These are phyloP conservation scores for Leccinum cinnamomeum DNA, from an alignment of 1,284 basidiomycete species.

Conservation along the genomic window DNA sequence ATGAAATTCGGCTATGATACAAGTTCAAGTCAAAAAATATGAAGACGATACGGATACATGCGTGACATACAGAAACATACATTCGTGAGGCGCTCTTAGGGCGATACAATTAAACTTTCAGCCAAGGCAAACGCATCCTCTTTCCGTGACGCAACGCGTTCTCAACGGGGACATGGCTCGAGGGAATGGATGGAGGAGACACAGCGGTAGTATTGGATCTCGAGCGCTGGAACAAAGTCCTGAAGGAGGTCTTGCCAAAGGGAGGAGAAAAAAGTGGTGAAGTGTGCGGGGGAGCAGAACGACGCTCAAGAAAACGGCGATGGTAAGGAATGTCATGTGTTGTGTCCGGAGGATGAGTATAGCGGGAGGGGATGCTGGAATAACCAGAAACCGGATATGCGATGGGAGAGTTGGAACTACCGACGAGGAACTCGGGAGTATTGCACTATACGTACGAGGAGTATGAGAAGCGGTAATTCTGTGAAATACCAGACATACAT, in stretches of 20 bases:
- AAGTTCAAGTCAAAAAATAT: conserved; percentile 14
- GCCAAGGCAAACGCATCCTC: conserved; percentile 34
- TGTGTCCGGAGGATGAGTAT: neutral
- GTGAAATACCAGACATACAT: conserved; percentile 17
- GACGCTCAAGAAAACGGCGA: conserved; percentile 13
- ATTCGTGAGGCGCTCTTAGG: conserved; percentile 2
- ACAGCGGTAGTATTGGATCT: conserved; percentile 23
- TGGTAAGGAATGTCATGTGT: conserved; percentile 10
- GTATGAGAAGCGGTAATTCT: neutral
- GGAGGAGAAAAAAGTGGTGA: conserved; percentile 18
- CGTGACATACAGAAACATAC: conserved; percentile 26
- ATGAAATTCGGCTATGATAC: conserved; percentile 10
- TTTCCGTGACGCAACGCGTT: conserved; percentile 29
- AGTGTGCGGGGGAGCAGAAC: conserved; percentile 22
- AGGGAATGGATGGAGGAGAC: conserved; percentile 21
- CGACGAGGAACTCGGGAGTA: conserved; percentile 34
- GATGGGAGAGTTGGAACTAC: conserved; percentile 34
- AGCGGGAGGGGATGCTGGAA: conserved; percentile 25
- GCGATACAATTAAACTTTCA: conserved; percentile 30
- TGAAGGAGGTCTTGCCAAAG: conserved; percentile 27
- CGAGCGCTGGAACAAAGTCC: conserved; percentile 31
- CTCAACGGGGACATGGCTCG: conserved; percentile 24
- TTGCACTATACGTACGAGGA: conserved; percentile 13
- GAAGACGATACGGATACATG: conserved; percentile 22
- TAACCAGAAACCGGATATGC: conserved; percentile 34